Conservation (phyloP, 1,139 yeast species). For the Tardiomyces depauwii region DNA sequence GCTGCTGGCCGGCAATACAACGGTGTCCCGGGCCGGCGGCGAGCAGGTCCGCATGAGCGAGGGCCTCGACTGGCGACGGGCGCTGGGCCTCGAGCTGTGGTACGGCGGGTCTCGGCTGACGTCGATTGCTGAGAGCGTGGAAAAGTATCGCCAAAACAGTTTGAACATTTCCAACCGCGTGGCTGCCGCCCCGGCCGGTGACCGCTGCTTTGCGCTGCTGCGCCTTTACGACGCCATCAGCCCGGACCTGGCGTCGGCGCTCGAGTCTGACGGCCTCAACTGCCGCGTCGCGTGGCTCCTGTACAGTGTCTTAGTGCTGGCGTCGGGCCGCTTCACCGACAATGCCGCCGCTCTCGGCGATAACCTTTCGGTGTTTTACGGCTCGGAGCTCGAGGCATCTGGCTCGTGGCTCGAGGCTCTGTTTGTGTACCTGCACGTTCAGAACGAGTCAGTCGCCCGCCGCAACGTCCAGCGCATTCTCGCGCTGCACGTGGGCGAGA, state of each 20-base stretch:
- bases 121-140: conserved; percentile 27
- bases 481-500: conserved; percentile 34
- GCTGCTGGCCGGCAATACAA: conserved; percentile 45
- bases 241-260: conserved; percentile 14
- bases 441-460: conserved; percentile 33
- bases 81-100: conserved; percentile 46
- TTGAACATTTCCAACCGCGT: conserved; percentile 11
- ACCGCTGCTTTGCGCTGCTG: conserved; percentile 26
- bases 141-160: conserved; percentile 18
- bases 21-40: conserved; percentile 6
- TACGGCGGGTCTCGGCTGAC: conserved; percentile 36
- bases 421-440: conserved; percentile 46
- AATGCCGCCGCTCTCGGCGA: conserved; percentile 29
- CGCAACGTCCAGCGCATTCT: conserved; percentile 35
- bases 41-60: conserved; percentile 26
- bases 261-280: conserved; percentile 17
- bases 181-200: conserved; percentile 13
- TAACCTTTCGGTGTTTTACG: conserved; percentile 37
- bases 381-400: conserved; percentile 38
- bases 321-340: conserved; percentile 6
- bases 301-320: conserved; percentile 31
- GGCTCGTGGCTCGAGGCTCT: conserved; percentile 50
- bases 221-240: conserved; percentile 33
- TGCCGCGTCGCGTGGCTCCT: conserved; percentile 46
- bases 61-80: conserved; percentile 56